phyloP scores from a whole-genome alignment of 2,329 filamentous ascomycete genomes.

The Whalleya microplaca region DNA sequence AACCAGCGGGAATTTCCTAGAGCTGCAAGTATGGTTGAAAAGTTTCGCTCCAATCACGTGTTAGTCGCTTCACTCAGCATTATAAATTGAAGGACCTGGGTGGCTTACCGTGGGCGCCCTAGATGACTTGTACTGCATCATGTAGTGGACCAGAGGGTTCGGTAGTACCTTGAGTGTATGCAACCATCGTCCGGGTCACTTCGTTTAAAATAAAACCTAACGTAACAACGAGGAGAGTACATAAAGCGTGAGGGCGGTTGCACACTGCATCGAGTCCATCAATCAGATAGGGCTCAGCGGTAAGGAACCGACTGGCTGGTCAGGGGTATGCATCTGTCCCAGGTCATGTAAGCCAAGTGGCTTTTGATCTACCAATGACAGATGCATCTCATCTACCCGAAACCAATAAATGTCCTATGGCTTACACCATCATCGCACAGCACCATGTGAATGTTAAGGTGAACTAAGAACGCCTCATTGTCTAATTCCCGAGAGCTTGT shows the following conservation, averaged over 20 bases:
- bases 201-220: not conserved
- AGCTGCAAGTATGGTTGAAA: no score
- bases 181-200: not conserved
- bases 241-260: not conserved
- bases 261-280: not conserved
- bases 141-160: not conserved
- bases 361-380: constrained; percentile 1
- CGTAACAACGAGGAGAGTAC: not conserved
- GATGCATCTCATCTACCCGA: not conserved
- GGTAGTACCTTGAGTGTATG: not conserved
- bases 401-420: not conserved
- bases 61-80: not conserved
- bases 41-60: no score
- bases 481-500: not conserved
- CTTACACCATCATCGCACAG: not conserved
- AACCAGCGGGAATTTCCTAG: no score
- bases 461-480: not conserved
- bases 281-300: not conserved
- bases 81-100: not conserved
- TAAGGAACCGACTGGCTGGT: not conserved
- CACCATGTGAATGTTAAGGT: not conserved
- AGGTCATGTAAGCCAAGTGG: not conserved
- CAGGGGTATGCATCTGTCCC: not conserved
- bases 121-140: not conserved
- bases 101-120: not conserved